A percentile compares a stretch with the other conserved stretches of the same genome.
Evolutionary conservation across 495 filamentous ascomycete species (phyloP).

Genomic region (Penicillium verhagenii): DNA sequence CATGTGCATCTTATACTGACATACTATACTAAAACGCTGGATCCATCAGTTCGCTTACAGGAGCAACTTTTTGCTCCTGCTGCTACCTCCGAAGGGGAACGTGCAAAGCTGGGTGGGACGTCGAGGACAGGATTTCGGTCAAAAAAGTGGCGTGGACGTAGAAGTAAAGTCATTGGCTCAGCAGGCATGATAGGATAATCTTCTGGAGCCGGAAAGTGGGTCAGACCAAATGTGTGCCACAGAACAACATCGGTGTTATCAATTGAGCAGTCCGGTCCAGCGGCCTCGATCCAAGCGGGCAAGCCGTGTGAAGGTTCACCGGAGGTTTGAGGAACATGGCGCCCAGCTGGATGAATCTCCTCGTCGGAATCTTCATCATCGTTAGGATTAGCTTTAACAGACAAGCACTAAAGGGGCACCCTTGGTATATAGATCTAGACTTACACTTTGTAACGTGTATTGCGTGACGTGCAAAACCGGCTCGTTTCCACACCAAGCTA

Average conservation of each 20-base stretch:
- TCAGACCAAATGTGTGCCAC: conserved; percentile 95
- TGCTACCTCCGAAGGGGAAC: conserved; percentile 70
- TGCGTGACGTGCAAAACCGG: conserved; percentile 87
- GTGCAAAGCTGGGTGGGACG: conserved; percentile 76
- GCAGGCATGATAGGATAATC: conserved; percentile 96
- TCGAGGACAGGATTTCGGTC: conserved; percentile 80
- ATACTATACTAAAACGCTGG: conserved; percentile 44
- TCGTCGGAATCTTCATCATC: conserved; percentile 65
- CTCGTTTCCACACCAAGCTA: conserved; percentile 88
- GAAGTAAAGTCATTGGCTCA: conserved; percentile 80
- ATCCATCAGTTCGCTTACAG: conserved; percentile 44
- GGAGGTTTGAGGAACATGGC: conserved; percentile 90
- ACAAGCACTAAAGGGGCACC: no score
- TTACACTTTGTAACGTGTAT: conserved; percentile 90
- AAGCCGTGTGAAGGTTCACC: conserved; percentile 79
- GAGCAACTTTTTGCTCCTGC: conserved; percentile 42
- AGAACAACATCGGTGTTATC: conserved; percentile 87
- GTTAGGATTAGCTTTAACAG: no score
- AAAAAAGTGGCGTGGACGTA: conserved; percentile 89
- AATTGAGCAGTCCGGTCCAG: conserved; percentile 66
- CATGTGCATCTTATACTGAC: no score
- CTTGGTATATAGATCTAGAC: conserved; percentile 25
- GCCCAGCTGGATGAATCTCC: conserved; percentile 87
- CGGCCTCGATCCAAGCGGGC: conserved; percentile 73
- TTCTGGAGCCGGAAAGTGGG: conserved; percentile 88